Percentiles rank a stretch among this genome's conserved stretches.
Conservation (phyloP, 2,329 filamentous ascomycete species). For the Aspergillus jensenii region DNA sequence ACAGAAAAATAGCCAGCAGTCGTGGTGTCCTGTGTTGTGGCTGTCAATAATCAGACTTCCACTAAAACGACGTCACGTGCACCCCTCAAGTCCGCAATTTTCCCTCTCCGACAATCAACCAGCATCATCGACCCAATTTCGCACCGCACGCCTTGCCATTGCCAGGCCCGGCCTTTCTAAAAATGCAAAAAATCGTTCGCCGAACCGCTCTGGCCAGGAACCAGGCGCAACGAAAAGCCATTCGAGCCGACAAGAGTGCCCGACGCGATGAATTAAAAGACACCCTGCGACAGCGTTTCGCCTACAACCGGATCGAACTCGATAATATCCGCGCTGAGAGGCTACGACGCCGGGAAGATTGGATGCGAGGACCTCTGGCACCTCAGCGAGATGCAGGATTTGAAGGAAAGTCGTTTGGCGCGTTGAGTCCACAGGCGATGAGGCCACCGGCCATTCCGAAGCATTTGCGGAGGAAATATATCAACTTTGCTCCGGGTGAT, state of each 20-base stretch:
- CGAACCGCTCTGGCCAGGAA: conserved; percentile 67
- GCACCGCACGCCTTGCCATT: conserved; percentile 24
- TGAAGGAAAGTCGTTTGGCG: conserved; percentile 59
- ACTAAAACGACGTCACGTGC: neutral
- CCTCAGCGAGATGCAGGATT: conserved; percentile 71
- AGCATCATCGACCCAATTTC: neutral
- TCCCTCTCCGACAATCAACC: conserved; percentile 14
- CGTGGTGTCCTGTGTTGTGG: neutral
- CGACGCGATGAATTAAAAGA: conserved; percentile 38
- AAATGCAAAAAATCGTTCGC: conserved; percentile 71
- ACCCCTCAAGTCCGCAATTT: conserved; percentile 19
- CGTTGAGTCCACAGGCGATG: conserved; percentile 43
- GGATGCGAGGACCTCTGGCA: conserved; percentile 73
- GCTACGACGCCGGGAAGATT: conserved; percentile 68
- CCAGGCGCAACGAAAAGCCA: conserved; percentile 52
- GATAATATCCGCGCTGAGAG: conserved; percentile 51
- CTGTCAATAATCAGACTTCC: neutral
- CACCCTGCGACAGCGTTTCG: conserved; percentile 28
- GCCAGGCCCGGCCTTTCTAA: conserved; percentile 29
- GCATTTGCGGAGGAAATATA: conserved; percentile 44
- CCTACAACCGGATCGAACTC: conserved; percentile 33
- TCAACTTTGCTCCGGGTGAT: conserved; percentile 68
- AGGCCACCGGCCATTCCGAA: conserved; percentile 42
- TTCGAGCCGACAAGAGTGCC: conserved; percentile 44
- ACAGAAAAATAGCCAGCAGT: neutral